Evolutionary conservation across 169 alveolate genomes (phyloP).

Genomic region (Plasmodium relictum): DNA sequence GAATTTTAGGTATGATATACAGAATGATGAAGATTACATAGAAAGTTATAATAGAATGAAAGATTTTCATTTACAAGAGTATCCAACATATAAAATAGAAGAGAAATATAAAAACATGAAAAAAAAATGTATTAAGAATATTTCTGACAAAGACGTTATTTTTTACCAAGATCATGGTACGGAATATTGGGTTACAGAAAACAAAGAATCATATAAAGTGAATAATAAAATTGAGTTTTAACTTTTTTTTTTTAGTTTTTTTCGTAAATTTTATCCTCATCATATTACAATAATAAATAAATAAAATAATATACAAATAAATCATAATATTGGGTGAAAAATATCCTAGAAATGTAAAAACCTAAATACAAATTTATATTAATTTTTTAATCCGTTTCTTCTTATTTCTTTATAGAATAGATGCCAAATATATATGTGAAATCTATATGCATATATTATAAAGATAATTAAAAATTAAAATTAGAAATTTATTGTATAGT

Average conservation of each 20-base stretch:
- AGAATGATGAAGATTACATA: slow-evolving; percentile 45
- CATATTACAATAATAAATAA: neutral
- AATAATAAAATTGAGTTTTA: neutral
- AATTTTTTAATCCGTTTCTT: no score
- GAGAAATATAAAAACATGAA: slow-evolving; percentile 20
- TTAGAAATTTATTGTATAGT: no score
- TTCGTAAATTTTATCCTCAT: neutral
- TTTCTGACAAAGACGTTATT: slow-evolving; percentile 40
- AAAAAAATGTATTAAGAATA: slow-evolving; percentile 9
- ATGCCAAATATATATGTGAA: no score
- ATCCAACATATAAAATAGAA: slow-evolving; percentile 24
- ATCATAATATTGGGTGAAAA: no score
- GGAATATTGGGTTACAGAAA: slow-evolving; percentile 49
- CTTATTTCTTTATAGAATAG: no score
- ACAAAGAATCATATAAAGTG: slow-evolving; percentile 28
- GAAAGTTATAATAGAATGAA: slow-evolving; percentile 24
- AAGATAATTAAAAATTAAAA: no score
- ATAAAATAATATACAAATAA: neutral
- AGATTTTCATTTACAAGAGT: slow-evolving; percentile 30
- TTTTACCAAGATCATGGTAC: slow-evolving; percentile 53
- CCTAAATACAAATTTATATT: no score
- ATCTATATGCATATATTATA: no score
- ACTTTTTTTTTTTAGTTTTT: neutral
- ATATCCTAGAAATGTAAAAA: no score
- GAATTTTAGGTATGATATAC: slow-evolving; percentile 51